Conservation (phyloP, 768 basidiomycete species). For the Boletus sp. region DNA sequence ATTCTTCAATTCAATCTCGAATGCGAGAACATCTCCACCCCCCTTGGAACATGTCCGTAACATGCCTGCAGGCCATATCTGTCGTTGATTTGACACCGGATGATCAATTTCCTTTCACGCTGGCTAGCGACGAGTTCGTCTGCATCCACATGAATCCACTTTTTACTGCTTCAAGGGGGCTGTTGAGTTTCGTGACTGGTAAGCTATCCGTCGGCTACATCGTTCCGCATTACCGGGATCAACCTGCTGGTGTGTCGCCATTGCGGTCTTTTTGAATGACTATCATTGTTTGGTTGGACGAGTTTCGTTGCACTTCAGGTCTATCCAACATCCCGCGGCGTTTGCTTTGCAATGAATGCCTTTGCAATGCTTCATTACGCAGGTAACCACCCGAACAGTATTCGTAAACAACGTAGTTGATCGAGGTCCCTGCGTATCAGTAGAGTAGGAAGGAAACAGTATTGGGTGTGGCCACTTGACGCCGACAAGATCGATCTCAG, state of each 20-base stretch:
- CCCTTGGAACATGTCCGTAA: conserved; percentile 16
- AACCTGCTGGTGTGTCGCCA: conserved; percentile 3
- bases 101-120: not conserved
- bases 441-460: too few species aligned
- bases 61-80: conserved; percentile 11
- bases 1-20: conserved; percentile 24
- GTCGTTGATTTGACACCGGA: conserved; percentile 10
- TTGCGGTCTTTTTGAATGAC: not conserved
- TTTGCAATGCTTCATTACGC: not conserved
- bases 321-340: not conserved
- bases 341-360: not conserved
- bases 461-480: not conserved
- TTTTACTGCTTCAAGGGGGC: conserved; percentile 10
- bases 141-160: not conserved
- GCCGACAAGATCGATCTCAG: not conserved
- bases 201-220: conserved; percentile 7
- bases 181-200: conserved; percentile 3
- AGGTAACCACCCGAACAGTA: not conserved
- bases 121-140: not conserved
- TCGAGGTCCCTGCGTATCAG: not conserved
- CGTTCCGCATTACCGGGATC: not conserved
- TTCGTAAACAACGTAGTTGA: not conserved
- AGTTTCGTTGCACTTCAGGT: not conserved
- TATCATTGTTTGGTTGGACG: not conserved
- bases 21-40: conserved; percentile 17